phyloP scores from a whole-genome alignment of 768 basidiomycete species.

The Scleroderma citrinum region DNA sequence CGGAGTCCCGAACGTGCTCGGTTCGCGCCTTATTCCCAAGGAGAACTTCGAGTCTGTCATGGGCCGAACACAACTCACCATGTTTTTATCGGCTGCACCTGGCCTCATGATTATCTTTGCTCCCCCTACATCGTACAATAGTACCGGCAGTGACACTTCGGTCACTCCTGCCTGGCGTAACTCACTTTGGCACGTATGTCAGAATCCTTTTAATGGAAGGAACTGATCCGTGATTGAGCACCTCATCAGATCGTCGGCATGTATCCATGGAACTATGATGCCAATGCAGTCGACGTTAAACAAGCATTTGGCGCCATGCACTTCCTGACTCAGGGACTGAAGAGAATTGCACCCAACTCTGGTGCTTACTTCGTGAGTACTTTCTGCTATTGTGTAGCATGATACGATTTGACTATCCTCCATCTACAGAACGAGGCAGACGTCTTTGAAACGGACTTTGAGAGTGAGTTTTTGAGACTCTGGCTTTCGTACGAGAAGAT shows the following conservation, averaged over 20 bases:
- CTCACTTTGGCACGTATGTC: slow-evolving; percentile 18
- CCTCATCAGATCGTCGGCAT: not conserved
- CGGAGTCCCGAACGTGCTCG: slow-evolving; percentile 36
- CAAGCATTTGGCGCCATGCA: slow-evolving; percentile 1
- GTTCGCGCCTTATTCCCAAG: slow-evolving; percentile 40
- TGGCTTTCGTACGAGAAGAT: not conserved
- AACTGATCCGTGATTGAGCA: not conserved
- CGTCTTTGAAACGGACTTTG: slow-evolving; percentile 29
- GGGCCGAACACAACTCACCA: not conserved
- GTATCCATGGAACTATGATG: not conserved
- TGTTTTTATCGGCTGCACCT: slow-evolving; percentile 5
- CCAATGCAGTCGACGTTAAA: not conserved
- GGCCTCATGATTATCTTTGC: slow-evolving; percentile 10
- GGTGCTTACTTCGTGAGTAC: slow-evolving; percentile 29
- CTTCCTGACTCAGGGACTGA: slow-evolving; percentile 6
- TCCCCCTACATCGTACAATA: slow-evolving; percentile 15
- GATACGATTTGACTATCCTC: not conserved
- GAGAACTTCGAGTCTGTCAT: slow-evolving; percentile 23
- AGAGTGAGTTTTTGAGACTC: slow-evolving; percentile 4
- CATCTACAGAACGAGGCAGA: slow-evolving; percentile 28
- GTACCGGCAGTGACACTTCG: slow-evolving; percentile 9
- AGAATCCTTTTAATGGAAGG: no score
- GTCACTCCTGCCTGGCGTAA: slow-evolving; percentile 20
- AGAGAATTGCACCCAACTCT: slow-evolving; percentile 11
- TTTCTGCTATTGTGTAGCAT: not conserved